Conservation (phyloP, 208 protist genomes). For the Herpetomonas muscarum region DNA sequence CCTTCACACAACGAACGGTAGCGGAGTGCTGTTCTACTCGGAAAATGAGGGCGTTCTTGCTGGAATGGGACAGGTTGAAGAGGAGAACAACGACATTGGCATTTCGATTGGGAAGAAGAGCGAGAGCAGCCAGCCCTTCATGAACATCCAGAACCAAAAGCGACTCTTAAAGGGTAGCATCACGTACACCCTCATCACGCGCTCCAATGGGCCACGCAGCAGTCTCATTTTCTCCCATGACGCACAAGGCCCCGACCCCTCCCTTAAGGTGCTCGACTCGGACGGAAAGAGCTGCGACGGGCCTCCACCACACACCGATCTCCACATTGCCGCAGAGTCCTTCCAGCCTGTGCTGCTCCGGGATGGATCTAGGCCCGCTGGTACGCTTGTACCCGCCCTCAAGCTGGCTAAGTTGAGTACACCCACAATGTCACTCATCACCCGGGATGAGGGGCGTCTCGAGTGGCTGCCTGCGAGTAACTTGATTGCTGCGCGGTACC, state of each 20-base stretch:
- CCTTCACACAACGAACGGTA: constrained; percentile 79
- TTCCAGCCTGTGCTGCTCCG: too few species aligned
- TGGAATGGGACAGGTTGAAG: constrained; percentile 60
- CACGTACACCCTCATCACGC: constrained; percentile 67
- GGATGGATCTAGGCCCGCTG: too few species aligned
- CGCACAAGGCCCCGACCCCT: constrained; percentile 3
- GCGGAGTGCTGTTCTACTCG: constrained; percentile 81
- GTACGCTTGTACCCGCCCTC: too few species aligned
- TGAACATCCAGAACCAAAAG: constrained; percentile 68
- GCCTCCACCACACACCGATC: too few species aligned
- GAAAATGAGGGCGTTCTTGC: constrained; percentile 71
- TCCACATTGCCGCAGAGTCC: too few species aligned
- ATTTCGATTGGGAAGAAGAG: constrained; percentile 87
- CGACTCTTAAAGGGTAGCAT: constrained; percentile 76
- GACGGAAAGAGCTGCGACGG: too few species aligned
- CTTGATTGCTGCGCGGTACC: too few species aligned
- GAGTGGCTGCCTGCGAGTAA: too few species aligned
- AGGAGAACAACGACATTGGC: constrained; percentile 82
- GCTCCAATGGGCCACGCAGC: constrained; percentile 48
- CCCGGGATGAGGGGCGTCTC: too few species aligned
- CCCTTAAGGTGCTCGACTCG: too few species aligned
- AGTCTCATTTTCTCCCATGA: constrained; percentile 51
- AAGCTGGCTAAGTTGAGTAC: too few species aligned
- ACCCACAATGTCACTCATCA: too few species aligned
- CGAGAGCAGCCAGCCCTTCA: constrained; percentile 65